These are phyloP conservation scores for Marasmius sp. DNA, from an alignment of 1,284 basidiomycete species.

Conservation along the genomic window DNA sequence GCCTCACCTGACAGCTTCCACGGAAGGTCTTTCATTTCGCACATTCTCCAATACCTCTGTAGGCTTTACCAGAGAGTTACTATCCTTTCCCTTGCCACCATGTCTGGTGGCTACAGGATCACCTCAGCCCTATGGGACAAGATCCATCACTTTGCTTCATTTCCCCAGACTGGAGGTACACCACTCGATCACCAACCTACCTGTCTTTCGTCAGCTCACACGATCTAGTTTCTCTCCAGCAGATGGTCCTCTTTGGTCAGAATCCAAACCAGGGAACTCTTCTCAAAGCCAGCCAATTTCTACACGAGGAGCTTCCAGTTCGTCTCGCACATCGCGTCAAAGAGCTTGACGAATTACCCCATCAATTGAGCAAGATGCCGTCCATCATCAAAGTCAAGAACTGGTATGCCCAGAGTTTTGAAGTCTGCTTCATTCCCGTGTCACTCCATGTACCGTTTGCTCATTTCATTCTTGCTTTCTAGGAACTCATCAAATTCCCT, in stretches of 20 bases:
- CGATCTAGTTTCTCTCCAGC: constrained; percentile 78
- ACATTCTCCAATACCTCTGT: background rate
- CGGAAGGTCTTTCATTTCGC: background rate
- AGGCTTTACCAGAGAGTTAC: background rate
- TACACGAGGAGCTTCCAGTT: constrained; percentile 89
- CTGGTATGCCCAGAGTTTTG: constrained; percentile 99
- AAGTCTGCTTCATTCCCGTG: constrained; percentile 53
- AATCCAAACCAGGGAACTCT: constrained; percentile 87
- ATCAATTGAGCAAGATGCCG: constrained; percentile 89
- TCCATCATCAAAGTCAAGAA: constrained; percentile 95
- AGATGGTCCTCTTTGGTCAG: constrained; percentile 89
- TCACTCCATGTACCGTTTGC: background rate
- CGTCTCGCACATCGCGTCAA: constrained; percentile 95
- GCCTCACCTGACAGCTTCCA: background rate
- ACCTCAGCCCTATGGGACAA: constrained; percentile 83
- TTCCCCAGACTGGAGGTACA: constrained; percentile 88
- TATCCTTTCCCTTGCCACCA: constrained; percentile 18
- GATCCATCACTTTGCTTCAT: constrained; percentile 92
- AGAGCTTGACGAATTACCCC: constrained; percentile 93
- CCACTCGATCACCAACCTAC: constrained; percentile 13
- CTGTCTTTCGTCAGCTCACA: background rate
- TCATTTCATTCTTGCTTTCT: constrained; percentile 4
- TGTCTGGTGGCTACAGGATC: constrained; percentile 67
- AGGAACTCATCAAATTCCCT: constrained; percentile 90
- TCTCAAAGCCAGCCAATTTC: constrained; percentile 81